Base-by-base conservation (phyloP, 345 rosid species). In the Gossypium australe region DNA sequence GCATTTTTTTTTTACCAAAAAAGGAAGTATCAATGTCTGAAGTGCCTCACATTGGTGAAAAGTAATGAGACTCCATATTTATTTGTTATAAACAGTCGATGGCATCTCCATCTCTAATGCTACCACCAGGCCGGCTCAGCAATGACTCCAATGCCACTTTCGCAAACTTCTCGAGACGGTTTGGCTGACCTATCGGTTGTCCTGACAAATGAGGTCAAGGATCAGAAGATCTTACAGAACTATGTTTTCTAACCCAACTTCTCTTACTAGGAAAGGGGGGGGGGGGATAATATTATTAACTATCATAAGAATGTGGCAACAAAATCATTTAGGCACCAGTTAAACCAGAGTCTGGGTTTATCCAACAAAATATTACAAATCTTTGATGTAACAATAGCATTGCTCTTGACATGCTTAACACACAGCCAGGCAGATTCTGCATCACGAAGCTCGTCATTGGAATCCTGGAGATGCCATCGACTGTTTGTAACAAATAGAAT, bases 361-460 rank as follows among this genome's bases (percentile, higher is more conserved):
- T 52, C 17, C 10, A 20, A 25, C 47, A 49, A 11, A 13, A 65
- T 7, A 34, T 34, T 1, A 43, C 81, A 13, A 76, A 91, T 96
- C 97, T 91, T 94, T 9, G 96, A 97, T 61, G 93, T 86, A 25
- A 93, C 98, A 56, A 93, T 93, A 22, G 98, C 98, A 68, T 93
- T 94, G 83, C 98, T 94, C 89, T 93, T 94, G 44, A 91, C 95
- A 83, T 94, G 98, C 87, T 94, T 91, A 12, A 84, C 98, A 60
- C 98, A 94, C 9, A 91, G 84, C 98, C 98, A 94, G 1, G 98
- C 98, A 87, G 92, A 94, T 80, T 92, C 79, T 11, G 95, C 98
- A 84, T 94, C 97, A 6, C 66, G 56, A 61, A 94, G 86, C 73
- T 87, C 87, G 41, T 34, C 41, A 34, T 34, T 34, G 7, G 41